Conservation (phyloP, 768 basidiomycete genomes). For the Trametes punicea region DNA sequence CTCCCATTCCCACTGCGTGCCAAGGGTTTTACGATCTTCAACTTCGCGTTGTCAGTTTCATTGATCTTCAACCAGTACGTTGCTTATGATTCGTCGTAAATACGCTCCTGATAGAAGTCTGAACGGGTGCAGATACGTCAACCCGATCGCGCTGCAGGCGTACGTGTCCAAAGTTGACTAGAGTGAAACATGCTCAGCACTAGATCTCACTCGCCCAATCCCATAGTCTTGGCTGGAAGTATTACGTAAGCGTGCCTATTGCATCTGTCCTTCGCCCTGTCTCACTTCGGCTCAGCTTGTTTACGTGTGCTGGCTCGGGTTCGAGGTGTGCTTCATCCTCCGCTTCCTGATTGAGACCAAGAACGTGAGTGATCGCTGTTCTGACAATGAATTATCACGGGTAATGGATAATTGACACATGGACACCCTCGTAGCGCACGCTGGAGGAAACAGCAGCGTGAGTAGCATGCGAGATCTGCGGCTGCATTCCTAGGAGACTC, state of each 20-base stretch:
- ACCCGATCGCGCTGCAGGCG: slow-evolving; percentile 39
- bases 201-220: neutral
- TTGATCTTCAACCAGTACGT: slow-evolving; percentile 45
- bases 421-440: slow-evolving; percentile 30
- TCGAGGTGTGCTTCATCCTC: slow-evolving; percentile 39
- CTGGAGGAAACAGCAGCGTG: slow-evolving; percentile 35
- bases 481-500: neutral
- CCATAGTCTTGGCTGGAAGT: slow-evolving; percentile 44
- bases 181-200: neutral
- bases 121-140: slow-evolving; percentile 29
- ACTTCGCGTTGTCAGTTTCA: slow-evolving; percentile 42
- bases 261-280: too few species aligned
- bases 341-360: slow-evolving; percentile 39
- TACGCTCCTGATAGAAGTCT: neutral
- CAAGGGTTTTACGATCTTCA: slow-evolving; percentile 46
- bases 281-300: slow-evolving; percentile 27
- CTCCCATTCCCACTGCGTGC: slow-evolving; percentile 48
- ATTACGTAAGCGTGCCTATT: slow-evolving; percentile 32
- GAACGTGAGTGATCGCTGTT: slow-evolving; percentile 24
- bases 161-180: neutral
- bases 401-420: too few species aligned
- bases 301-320: slow-evolving; percentile 39
- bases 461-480: slow-evolving; percentile 1
- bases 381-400: neutral
- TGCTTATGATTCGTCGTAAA: neutral